phyloP scores from a whole-genome alignment of 2,329 filamentous ascomycete species.

The Ceratocystis alfenasii region DNA sequence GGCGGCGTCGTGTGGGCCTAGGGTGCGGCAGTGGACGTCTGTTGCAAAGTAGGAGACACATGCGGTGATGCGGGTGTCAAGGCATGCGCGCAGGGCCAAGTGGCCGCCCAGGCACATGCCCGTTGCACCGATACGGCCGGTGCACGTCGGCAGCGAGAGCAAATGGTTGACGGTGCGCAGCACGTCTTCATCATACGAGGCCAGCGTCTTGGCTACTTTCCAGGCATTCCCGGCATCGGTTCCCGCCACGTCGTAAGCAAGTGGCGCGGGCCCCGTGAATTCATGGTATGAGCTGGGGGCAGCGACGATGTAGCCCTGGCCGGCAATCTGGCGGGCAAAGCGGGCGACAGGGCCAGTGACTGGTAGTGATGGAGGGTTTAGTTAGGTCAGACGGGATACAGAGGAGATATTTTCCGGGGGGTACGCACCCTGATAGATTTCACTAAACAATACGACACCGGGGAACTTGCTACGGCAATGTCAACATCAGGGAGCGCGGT shows the following conservation, averaged over 20 bases:
- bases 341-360: slow-evolving; percentile 83
- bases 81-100: slow-evolving; percentile 51
- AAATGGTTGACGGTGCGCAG: slow-evolving; percentile 56
- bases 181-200: slow-evolving; percentile 76
- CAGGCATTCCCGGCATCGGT: slow-evolving; percentile 79
- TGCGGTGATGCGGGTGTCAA: slow-evolving; percentile 65
- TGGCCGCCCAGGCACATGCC: slow-evolving; percentile 94
- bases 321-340: slow-evolving; percentile 82
- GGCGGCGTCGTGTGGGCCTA: slow-evolving; percentile 52
- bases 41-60: slow-evolving; percentile 86
- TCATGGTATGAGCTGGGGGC: slow-evolving; percentile 88
- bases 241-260: slow-evolving; percentile 76
- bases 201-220: slow-evolving; percentile 74
- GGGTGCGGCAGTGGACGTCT: slow-evolving; percentile 68
- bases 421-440: slow-evolving; percentile 79
- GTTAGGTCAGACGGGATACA: not conserved
- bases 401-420: not conserved
- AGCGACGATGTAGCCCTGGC: slow-evolving; percentile 85
- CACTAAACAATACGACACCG: slow-evolving; percentile 77
- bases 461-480: slow-evolving; percentile 50
- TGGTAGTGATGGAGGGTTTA: slow-evolving; percentile 28
- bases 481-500: no score
- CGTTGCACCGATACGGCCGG: slow-evolving; percentile 63
- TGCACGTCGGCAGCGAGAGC: slow-evolving; percentile 63
- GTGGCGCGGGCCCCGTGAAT: slow-evolving; percentile 71